Conservation (phyloP, 169 alveolate species). For the Plasmodium coatneyi region DNA sequence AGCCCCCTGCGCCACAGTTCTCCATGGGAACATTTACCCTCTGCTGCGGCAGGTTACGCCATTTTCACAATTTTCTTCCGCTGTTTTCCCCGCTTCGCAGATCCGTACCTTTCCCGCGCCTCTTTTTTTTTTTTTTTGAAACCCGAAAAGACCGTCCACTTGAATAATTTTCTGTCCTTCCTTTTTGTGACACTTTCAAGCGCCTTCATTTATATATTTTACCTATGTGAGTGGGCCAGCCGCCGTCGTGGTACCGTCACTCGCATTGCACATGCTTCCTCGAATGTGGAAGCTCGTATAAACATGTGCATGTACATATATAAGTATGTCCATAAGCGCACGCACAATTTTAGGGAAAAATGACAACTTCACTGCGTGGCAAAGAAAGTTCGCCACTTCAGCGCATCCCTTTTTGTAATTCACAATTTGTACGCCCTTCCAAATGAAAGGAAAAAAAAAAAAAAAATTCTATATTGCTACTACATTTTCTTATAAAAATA, state of each 20-base stretch:
- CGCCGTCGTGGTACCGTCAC: not conserved
- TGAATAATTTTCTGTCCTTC: slow-evolving; percentile 48
- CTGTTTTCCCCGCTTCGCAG: not conserved
- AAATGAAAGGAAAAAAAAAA: not conserved
- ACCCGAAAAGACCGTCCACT: slow-evolving; percentile 21
- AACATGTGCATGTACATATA: no score
- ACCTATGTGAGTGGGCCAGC: slow-evolving; percentile 21
- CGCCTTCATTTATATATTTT: slow-evolving; percentile 31
- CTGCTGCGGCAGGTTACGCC: no score
- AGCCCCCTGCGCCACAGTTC: no score
- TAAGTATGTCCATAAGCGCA: not conserved
- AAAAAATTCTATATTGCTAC: not conserved
- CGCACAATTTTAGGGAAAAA: not conserved
- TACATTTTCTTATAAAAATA: not conserved
- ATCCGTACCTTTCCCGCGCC: not conserved
- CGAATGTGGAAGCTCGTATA: not conserved
- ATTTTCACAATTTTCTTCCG: not conserved
- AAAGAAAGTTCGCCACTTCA: not conserved
- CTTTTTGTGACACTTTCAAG: no score
- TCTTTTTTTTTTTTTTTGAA: not conserved
- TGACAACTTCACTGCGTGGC: not conserved
- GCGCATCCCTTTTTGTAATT: not conserved
- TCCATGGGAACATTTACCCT: no score
- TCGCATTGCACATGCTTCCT: not conserved
- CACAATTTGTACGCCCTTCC: not conserved